Evolutionary conservation across 2,329 filamentous ascomycete species (phyloP), one percentile per base, ranked within the genome.

Genomic region (Cylindrodendrum hubeiense): DNA sequence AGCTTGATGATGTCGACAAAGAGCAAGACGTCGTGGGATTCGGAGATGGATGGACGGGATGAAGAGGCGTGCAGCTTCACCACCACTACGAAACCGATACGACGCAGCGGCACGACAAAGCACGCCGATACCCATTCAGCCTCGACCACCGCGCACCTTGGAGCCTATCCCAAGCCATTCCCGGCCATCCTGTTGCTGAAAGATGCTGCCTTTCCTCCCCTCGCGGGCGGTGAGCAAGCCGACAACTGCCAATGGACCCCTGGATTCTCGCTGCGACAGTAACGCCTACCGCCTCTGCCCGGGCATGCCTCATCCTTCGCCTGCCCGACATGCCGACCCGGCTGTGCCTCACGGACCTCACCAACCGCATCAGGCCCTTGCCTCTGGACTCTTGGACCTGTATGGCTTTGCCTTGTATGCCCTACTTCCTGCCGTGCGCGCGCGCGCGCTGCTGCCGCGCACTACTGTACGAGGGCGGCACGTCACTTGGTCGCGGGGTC

Each of bases 391-490:
- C 47, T 33, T 39, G 51, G 28, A 47, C 28, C 24, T 54, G 50
- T 44, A 60, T 50, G 15, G 37, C 15, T 50, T 43, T 54, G 22
- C 53, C 43, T 34, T 56, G 46, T 49, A 22, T 55, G 37, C 34
- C 41, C 52, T 52, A 51, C 59, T 30, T 62, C 47, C 55, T 50
- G 55, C 47, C 46, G 53, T 52, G 60, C 47, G 39, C 55, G 64
- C 66, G 60, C 47, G 39, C 55, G 64, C 66, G 52, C 50, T 70
- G 66, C 68, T 63, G 68, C 59, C 51, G 65, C 65, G 67, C 63
- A 63, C 70, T 70, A 71, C 69, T 70, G 70, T 70, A 64, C 44
- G 62, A 67, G 65, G 68, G 69, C 56, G 69, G 69, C 70, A 71
- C 69, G 67, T 67, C 69, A 68, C 67, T 69, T 63, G 69, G 67